Percentiles rank a stretch among this genome's conserved stretches.
Evolutionary conservation across 768 basidiomycete species (phyloP).

Genomic region (Lentinus tigrinus): DNA sequence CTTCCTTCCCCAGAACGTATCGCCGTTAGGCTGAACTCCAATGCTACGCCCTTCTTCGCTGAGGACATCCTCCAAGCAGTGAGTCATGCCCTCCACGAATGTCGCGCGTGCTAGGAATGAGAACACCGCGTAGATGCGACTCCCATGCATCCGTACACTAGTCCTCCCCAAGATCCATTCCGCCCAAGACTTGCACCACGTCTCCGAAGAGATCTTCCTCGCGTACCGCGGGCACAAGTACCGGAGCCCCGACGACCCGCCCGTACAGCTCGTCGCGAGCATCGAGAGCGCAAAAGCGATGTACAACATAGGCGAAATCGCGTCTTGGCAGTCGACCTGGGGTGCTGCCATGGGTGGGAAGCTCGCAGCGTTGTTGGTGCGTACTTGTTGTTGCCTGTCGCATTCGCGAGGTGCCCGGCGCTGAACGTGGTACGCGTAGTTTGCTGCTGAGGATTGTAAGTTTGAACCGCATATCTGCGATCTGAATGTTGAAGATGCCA

Average conservation of each 20-base stretch:
- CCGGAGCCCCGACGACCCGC: constrained; percentile 25
- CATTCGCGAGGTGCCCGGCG: not conserved
- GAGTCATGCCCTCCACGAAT: constrained; percentile 11
- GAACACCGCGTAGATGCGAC: constrained; percentile 38
- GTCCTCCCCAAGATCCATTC: constrained; percentile 85
- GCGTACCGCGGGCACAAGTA: constrained; percentile 23
- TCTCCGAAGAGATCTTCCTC: constrained; percentile 49
- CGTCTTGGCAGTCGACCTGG: constrained; percentile 58
- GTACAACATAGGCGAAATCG: constrained; percentile 68
- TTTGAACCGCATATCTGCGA: not conserved
- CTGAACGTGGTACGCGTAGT: constrained; percentile 45
- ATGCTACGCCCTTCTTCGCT: constrained; percentile 62
- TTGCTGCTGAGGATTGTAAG: constrained; percentile 93
- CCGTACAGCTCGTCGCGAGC: constrained; percentile 69
- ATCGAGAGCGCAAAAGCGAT: constrained; percentile 82
- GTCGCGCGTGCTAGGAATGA: not conserved
- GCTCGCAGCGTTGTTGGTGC: constrained; percentile 65
- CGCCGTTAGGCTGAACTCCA: constrained; percentile 70
- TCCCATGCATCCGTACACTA: constrained; percentile 56
- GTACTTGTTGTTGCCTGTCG: constrained; percentile 24
- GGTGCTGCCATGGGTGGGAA: constrained; percentile 46
- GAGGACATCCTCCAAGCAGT: constrained; percentile 66
- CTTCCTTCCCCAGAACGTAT: constrained; percentile 50
- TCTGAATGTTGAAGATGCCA: not conserved
- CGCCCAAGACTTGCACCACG: constrained; percentile 58